These are phyloP conservation scores for Backusella tuberculispora DNA, from an alignment of 192 early-diverging fungal genomes.

Conservation along the genomic window DNA sequence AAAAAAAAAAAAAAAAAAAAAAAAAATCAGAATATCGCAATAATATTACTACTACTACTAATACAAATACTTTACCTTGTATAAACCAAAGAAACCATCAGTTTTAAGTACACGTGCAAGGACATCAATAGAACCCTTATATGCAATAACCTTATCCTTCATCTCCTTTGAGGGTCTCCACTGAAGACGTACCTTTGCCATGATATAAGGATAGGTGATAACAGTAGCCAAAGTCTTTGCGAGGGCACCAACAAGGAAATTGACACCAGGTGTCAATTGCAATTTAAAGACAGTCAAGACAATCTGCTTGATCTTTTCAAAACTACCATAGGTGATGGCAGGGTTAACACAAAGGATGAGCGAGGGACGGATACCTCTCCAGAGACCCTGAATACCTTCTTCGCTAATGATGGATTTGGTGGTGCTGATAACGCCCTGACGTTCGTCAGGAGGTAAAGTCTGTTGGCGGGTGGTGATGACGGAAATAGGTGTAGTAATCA, in stretches of 20 bases:
- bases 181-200: conserved; percentile 98
- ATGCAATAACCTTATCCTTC: conserved; percentile 56
- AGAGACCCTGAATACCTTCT: conserved; percentile 85
- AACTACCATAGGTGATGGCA: conserved; percentile 96
- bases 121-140: conserved; percentile 86
- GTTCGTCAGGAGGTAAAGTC: conserved; percentile 70
- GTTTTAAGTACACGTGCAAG: conserved; percentile 74
- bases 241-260: conserved; percentile 90
- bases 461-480: conserved; percentile 97
- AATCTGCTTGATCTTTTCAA: conserved; percentile 78
- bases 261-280: conserved; percentile 71
- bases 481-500: conserved; percentile 91
- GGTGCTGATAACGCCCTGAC: conserved; percentile 65
- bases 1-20: conserved; percentile 8
- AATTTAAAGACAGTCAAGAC: conserved; percentile 54
- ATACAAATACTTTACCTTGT: conserved; percentile 67
- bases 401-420: conserved; percentile 69
- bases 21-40: too few relatives aligned
- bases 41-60: neutral
- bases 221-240: conserved; percentile 92
- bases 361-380: conserved; percentile 92
- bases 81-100: conserved; percentile 92
- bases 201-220: conserved; percentile 94
- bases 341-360: conserved; percentile 93
- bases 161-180: conserved; percentile 80